Base-by-base conservation (phyloP, 2,329 filamentous ascomycete species). In the Nigrograna mackinnonii region DNA sequence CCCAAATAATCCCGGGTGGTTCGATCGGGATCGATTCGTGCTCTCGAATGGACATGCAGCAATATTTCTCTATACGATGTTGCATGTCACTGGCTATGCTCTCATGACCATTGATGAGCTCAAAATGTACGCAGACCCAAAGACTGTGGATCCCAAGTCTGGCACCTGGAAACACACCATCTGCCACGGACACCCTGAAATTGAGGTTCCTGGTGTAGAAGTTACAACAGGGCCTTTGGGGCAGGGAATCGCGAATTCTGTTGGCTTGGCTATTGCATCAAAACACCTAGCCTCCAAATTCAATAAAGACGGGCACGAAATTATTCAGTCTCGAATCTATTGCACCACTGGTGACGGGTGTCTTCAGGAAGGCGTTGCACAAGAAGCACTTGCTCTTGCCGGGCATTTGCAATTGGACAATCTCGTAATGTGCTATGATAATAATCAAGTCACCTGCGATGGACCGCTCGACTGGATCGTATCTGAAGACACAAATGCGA, bases 21-120 rank as follows among this genome's bases (percentile, higher is more conserved):
- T 83, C 67, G 79, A 83, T 60, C 68, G 80, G 35, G 79, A 83
- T 51, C 74, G 79, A 13, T 82, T 83, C 54, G 77, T 83, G 13
- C 71, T 83, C 12, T 82, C 78, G 19, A 83, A 82, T 50, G 80
- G 36, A 3, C 31, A 34, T 18, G 17, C 31, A 13, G 11, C 12
- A 9, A 34, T 34, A 17, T 34, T 34, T 18, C 31, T 13, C 11
- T 34, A 34, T 18, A 9, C 16, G 31, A 11, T 13, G 12, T 11
- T 79, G 4, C 75, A 83, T 44, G 68, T 82, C 3, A 64, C 67
- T 1, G 79, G 79, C 36, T 80, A 79, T 59, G 70, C 75, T 44
- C 59, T 64, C 44, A 79, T 78, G 79, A 80, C 78, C 0, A 60
- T 79, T 11, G 78, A 81, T 4, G 74, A 82, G 53, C 70, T 83